A percentile compares a stretch with the other conserved stretches of the same genome.
Conservation (phyloP, 345 rosid genomes). For the Pistacia atlantica region DNA sequence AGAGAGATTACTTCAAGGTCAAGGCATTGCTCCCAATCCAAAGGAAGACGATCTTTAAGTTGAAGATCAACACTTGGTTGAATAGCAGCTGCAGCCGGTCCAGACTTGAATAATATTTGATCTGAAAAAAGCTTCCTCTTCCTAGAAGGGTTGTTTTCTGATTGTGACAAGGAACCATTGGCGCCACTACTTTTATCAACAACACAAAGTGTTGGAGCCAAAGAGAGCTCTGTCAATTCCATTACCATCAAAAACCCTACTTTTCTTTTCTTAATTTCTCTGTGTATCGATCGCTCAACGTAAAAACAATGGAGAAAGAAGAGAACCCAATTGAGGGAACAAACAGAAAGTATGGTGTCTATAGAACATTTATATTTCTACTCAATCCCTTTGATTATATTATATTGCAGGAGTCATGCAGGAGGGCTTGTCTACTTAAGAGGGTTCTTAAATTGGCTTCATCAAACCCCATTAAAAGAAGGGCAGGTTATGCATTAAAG, state of each 20-base stretch:
- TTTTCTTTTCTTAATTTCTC: too few relatives aligned
- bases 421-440: constrained; percentile 27
- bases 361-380: too few relatives aligned
- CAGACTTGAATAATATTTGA: constrained; percentile 6
- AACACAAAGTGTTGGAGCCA: constrained; percentile 31
- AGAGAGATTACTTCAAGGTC: constrained; percentile 42
- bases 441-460: constrained; percentile 42
- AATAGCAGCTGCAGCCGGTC: background rate
- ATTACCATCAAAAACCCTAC: background rate
- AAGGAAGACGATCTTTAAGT: constrained; percentile 40
- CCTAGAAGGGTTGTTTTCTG: constrained; percentile 31
- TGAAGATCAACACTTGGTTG: constrained; percentile 49
- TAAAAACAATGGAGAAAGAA: background rate
- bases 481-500: constrained; percentile 52
- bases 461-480: constrained; percentile 46
- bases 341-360: background rate
- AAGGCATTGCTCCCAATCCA: constrained; percentile 61
- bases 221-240: constrained; percentile 51
- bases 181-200: constrained; percentile 14
- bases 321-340: constrained; percentile 1
- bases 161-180: constrained; percentile 35
- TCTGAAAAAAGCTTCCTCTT: constrained; percentile 42
- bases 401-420: constrained; percentile 23
- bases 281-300: too few relatives aligned
- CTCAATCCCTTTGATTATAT: too few relatives aligned